phyloP scores from a whole-genome alignment of 768 basidiomycete species.

The Suillus plorans region DNA sequence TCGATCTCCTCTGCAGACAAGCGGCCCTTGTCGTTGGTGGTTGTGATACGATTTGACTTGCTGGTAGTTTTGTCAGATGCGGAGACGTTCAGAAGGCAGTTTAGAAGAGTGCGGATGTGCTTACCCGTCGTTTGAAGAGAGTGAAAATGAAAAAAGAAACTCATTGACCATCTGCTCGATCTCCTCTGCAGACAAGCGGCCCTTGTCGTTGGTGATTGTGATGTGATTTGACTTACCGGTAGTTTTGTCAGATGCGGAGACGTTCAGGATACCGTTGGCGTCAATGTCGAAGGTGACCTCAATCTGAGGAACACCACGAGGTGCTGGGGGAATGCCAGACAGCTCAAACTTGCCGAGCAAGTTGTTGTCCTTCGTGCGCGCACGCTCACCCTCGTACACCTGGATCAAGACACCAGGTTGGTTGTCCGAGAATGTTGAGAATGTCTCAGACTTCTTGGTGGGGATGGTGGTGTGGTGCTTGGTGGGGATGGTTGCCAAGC shows the following conservation, averaged over 20 bases:
- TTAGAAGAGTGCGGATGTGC: no score
- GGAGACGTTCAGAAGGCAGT: slow-evolving; percentile 77
- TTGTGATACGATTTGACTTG: slow-evolving; percentile 91
- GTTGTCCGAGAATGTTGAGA: slow-evolving; percentile 98
- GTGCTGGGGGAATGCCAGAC: slow-evolving; percentile 93
- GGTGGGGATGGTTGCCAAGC: slow-evolving; percentile 68
- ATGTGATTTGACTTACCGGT: slow-evolving; percentile 95
- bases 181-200: slow-evolving; percentile 94
- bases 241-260: slow-evolving; percentile 93
- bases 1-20: slow-evolving; percentile 98
- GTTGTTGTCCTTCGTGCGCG: slow-evolving; percentile 98
- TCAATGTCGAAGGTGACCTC: slow-evolving; percentile 99
- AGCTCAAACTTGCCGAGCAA: slow-evolving; percentile 98
- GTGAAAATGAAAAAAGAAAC: no score
- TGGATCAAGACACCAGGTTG: slow-evolving; percentile 98
- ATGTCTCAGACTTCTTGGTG: slow-evolving; percentile 97
- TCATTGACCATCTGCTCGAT: slow-evolving; percentile 97
- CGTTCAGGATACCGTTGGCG: slow-evolving; percentile 94
- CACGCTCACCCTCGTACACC: slow-evolving; percentile 98
- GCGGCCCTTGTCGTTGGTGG: slow-evolving; percentile 96
- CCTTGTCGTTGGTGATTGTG: slow-evolving; percentile 96
- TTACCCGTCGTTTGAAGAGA: no score
- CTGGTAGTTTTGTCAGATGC: slow-evolving; percentile 96
- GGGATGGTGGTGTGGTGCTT: slow-evolving; percentile 98
- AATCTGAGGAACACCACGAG: slow-evolving; percentile 96